Base-by-base conservation (phyloP, 352 stramenopile genomes). In the Blastocystis sp. region DNA sequence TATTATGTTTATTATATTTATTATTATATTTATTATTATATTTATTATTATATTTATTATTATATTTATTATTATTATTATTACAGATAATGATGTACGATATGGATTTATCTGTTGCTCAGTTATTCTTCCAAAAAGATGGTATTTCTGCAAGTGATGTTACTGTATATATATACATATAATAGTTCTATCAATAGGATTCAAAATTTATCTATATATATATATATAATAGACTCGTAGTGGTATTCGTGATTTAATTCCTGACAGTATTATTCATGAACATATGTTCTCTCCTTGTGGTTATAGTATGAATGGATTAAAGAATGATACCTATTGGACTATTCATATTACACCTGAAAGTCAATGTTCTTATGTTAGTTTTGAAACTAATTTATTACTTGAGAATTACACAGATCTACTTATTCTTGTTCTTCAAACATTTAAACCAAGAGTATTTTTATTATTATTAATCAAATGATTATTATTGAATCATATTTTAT, bases 251-350 rank as follows among this genome's bases (percentile, higher is more conserved):
- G 76, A 86, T 46, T 73, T 98, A 21, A 83, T 90, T 35, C 88
- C 89, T 0, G 86, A 85, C 25, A 83, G 87, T 3, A 69, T 81
- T 36, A 83, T 97, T 66, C 88, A 98, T 73, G 82, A 89, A 52
- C 89, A 86, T 56, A 82, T 91, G 19, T 98, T 98, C 75, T 86
- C 95, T 57, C 90, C 90, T 18, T 98, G 91, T 73, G 91, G 91
- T 18, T 86, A 84, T 74, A 89, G 79, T 37, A 96, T 97, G 89
- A 98, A 98, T 78, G 89, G 86, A 57, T 92, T 97, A 64, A n/a
- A n/a, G n/a, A n/a, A n/a, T n/a, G 70, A 93, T 10, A 93, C 91
- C 58, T 98, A 97, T 76, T 94, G 88, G 64, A 98, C 91, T 39
- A 95, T 98, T 67, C 91, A 98, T 74, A 80, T 91, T 45, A 98